Conservation (phyloP, 495 filamentous ascomycete species). For the Diplogelasinospora grovesii region DNA sequence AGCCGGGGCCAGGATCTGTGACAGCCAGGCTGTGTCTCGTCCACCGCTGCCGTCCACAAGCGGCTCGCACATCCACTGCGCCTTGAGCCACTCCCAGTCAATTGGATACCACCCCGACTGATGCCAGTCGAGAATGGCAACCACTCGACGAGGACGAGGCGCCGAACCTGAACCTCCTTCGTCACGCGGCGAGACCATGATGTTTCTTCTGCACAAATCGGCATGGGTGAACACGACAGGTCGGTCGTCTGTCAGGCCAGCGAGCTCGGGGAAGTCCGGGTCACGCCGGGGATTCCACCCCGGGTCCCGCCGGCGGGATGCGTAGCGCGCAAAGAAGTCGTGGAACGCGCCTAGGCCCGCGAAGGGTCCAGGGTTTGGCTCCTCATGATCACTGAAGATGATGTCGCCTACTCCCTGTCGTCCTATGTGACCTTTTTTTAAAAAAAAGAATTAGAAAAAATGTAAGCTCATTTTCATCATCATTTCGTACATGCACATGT, state of each 20-base stretch:
- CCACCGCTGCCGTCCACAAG: too few species aligned
- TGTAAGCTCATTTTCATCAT: too few species aligned
- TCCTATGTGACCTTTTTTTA: neutral
- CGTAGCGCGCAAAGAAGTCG: constrained; percentile 10
- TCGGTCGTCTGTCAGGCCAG: constrained; percentile 18
- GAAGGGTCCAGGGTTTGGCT: constrained; percentile 18
- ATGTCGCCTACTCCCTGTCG: too few species aligned
- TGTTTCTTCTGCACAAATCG: constrained; percentile 41
- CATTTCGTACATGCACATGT: too few species aligned
- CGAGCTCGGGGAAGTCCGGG: constrained; percentile 10
- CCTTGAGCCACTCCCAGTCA: constrained; percentile 45
- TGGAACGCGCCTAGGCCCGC: constrained; percentile 12
- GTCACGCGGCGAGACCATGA: constrained; percentile 29
- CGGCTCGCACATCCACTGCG: constrained; percentile 15
- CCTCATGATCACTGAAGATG: neutral
- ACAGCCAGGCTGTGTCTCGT: too few species aligned
- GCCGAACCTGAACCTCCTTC: too few species aligned
- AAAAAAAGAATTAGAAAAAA: neutral
- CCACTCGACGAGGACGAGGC: constrained; percentile 25
- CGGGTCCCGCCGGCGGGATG: constrained; percentile 3
- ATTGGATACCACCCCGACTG: constrained; percentile 43
- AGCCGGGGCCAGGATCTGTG: too few species aligned
- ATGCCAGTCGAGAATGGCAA: constrained; percentile 42
- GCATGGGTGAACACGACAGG: constrained; percentile 42
- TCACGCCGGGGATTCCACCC: too few species aligned